A percentile compares a stretch with the other conserved stretches of the same genome.
These are phyloP conservation scores for Sphaerulina vaccinii DNA, from an alignment of 2,329 filamentous ascomycete species.

Conservation along the genomic window DNA sequence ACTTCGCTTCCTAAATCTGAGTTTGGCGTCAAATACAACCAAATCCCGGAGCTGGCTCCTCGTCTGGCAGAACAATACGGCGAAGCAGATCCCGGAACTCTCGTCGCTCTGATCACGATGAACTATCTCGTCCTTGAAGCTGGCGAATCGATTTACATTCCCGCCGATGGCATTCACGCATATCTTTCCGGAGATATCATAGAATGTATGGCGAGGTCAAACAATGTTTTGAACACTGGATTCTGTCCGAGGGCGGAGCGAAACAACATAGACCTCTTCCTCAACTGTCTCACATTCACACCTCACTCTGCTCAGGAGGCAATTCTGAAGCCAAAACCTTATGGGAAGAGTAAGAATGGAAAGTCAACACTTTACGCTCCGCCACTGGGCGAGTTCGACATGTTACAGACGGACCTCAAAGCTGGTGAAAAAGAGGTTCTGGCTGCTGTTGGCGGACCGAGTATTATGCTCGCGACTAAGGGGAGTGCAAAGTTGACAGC, in stretches of 20 bases:
- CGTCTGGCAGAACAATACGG: constrained; percentile 65
- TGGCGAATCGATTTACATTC: constrained; percentile 68
- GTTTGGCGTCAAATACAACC: constrained; percentile 51
- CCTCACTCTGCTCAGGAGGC: constrained; percentile 60
- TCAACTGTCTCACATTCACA: constrained; percentile 61
- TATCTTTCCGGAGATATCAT: constrained; percentile 73
- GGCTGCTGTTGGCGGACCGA: constrained; percentile 57
- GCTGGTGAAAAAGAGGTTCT: constrained; percentile 60
- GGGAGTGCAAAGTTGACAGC: constrained; percentile 59
- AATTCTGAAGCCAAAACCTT: constrained; percentile 52
- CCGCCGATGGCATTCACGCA: constrained; percentile 71
- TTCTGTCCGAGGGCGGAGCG: constrained; percentile 69
- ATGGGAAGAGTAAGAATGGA: constrained; percentile 55
- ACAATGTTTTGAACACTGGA: constrained; percentile 74
- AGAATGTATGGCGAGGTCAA: constrained; percentile 73
- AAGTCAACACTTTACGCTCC: constrained; percentile 65
- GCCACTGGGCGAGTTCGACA: constrained; percentile 69
- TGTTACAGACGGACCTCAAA: constrained; percentile 60
- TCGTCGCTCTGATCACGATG: constrained; percentile 71
- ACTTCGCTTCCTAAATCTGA: constrained; percentile 48
- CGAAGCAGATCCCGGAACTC: constrained; percentile 61
- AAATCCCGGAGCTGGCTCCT: constrained; percentile 65
- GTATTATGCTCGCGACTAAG: constrained; percentile 61
- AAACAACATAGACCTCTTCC: constrained; percentile 64
- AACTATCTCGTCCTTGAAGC: constrained; percentile 67